Evolutionary conservation across 2,329 filamentous ascomycete species (phyloP).

Genomic region (Truncatella angustata): DNA sequence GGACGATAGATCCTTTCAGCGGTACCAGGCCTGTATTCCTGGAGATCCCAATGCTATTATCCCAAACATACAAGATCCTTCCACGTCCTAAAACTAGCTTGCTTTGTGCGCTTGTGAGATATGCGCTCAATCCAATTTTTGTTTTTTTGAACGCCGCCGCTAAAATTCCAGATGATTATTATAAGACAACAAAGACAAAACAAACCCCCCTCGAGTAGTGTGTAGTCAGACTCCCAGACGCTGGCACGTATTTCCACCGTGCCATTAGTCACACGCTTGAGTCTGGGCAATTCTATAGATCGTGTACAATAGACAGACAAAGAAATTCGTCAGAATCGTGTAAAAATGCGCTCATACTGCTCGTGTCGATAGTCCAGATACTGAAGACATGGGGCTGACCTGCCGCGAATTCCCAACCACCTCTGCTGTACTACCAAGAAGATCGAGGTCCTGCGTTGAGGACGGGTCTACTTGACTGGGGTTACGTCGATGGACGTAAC

Average conservation of each 20-base stretch:
- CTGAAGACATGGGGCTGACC: slow-evolving; percentile 24
- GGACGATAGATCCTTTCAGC: no score
- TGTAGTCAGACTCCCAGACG: background rate
- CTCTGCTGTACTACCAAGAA: slow-evolving; percentile 55
- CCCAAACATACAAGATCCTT: no score
- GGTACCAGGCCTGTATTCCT: no score
- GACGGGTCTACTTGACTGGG: slow-evolving; percentile 51
- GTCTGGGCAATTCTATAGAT: slow-evolving; percentile 6
- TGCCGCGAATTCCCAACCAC: slow-evolving; percentile 44
- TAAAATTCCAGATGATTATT: slow-evolving; percentile 9
- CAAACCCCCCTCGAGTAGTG: background rate
- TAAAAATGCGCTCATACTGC: slow-evolving; percentile 11
- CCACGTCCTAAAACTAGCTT: background rate
- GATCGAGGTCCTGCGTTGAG: slow-evolving; percentile 40
- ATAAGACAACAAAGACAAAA: background rate
- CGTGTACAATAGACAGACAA: slow-evolving; percentile 10
- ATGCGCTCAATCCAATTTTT: slow-evolving; percentile 4
- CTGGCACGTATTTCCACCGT: background rate
- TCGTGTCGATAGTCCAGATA: slow-evolving; percentile 17
- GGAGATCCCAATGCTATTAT: no score
- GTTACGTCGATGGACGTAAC: slow-evolving; percentile 56
- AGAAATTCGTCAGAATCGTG: slow-evolving; percentile 23
- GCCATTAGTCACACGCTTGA: background rate
- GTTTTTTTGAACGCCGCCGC: slow-evolving; percentile 10
- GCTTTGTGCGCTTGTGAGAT: background rate